Evolutionary conservation across 371 early-diverging fungal species (phyloP).

Genomic region (Modicella reniformis): DNA sequence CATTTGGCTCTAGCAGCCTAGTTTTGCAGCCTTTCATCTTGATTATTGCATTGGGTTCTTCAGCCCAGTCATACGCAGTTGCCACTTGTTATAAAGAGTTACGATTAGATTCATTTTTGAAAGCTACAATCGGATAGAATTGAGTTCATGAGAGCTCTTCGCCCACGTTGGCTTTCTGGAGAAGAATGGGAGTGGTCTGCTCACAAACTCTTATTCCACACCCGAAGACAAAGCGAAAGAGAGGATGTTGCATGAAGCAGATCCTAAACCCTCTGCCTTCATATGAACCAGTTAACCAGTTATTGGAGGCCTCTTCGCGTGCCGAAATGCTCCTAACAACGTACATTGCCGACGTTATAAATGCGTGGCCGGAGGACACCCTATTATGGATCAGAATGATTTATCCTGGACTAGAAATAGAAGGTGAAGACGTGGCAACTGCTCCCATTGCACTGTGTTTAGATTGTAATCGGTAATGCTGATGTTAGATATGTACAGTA

Average conservation of each 20-base stretch:
- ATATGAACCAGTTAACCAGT: background rate
- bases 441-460: too few species aligned
- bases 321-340: background rate
- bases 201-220: background rate
- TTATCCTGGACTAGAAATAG: too few species aligned
- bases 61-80: background rate
- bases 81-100: background rate
- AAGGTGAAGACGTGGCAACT: too few species aligned
- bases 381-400: too few species aligned
- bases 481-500: too few species aligned
- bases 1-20: background rate
- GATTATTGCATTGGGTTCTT: background rate
- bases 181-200: background rate
- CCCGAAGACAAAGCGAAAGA: background rate
- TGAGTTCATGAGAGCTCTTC: conserved; percentile 3
- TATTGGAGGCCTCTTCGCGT: background rate
- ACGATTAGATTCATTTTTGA: background rate
- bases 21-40: background rate
- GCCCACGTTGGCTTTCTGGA: conserved; percentile 1
- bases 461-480: too few species aligned
- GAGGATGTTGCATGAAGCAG: background rate
- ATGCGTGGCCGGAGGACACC: too few species aligned
- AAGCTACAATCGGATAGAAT: conserved; percentile 1
- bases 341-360: too few species aligned
- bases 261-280: background rate